phyloP scores from a whole-genome alignment of 225 moss, liverwort and hornwort genomes.

The Bryum argenteum region DNA sequence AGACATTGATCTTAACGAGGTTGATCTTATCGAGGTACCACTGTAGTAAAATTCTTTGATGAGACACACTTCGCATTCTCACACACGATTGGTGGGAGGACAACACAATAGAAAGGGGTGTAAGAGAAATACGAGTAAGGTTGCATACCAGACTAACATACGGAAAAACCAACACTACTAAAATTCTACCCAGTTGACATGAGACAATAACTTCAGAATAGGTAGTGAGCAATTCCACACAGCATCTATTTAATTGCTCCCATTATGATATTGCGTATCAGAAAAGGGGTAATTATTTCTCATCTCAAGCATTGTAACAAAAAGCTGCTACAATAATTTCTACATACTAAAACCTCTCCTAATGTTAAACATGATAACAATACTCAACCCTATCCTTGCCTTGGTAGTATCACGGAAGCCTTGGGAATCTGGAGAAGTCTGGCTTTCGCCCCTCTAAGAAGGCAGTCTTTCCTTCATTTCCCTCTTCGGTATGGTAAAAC shows the following conservation, averaged over 20 bases:
- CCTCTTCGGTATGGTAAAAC: conserved; percentile 87
- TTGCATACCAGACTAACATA: too few species aligned
- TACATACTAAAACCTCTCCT: conserved; percentile 15
- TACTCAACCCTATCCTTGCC: conserved; percentile 11
- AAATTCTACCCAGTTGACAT: background rate
- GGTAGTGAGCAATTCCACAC: background rate
- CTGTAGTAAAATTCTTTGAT: too few species aligned
- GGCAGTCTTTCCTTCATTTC: conserved; percentile 85
- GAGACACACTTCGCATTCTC: too few species aligned
- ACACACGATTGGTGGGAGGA: too few species aligned
- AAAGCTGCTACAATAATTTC: background rate
- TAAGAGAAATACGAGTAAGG: too few species aligned
- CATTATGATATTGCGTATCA: background rate
- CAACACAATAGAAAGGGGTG: too few species aligned
- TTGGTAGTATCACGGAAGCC: conserved; percentile 60
- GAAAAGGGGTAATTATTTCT: conserved; percentile 10
- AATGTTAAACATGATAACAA: background rate
- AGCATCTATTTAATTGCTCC: background rate
- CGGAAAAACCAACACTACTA: background rate
- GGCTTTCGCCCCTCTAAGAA: conserved; percentile 86
- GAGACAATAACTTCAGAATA: background rate
- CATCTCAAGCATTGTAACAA: conserved; percentile 13
- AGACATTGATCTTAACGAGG: too few species aligned
- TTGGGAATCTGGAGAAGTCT: conserved; percentile 85
- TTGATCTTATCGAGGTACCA: too few species aligned